These are phyloP conservation scores for Penicillium sp. DNA, from an alignment of 2,329 filamentous ascomycete species.

Conservation along the genomic window DNA sequence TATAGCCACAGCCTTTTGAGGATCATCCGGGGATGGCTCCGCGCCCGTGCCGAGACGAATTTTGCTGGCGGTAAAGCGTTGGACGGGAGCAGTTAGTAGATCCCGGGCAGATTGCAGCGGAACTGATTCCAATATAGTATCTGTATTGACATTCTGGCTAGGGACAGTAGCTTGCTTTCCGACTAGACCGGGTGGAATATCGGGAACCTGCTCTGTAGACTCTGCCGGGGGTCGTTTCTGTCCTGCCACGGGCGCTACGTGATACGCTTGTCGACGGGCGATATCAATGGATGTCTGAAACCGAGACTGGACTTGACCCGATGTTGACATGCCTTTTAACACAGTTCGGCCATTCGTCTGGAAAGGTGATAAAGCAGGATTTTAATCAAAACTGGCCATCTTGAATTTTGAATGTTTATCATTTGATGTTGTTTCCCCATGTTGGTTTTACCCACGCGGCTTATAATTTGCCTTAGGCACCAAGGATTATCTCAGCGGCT, in stretches of 20 bases:
- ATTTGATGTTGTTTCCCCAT: neutral
- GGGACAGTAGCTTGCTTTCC: conserved; percentile 8
- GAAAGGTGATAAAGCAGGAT: neutral
- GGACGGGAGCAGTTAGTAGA: conserved; percentile 23
- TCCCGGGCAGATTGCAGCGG: conserved; percentile 30
- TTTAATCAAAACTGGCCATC: neutral
- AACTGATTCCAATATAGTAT: conserved; percentile 15
- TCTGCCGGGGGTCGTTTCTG: conserved; percentile 45
- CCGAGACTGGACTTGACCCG: conserved; percentile 46
- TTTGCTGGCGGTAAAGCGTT: conserved; percentile 43
- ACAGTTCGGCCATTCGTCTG: neutral
- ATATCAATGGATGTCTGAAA: conserved; percentile 49
- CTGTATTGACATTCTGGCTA: conserved; percentile 7
- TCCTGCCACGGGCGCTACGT: conserved; percentile 46
- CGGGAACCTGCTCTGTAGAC: conserved; percentile 11
- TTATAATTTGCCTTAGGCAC: neutral
- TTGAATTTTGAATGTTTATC: neutral
- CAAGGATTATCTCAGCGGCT: neutral
- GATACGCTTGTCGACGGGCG: conserved; percentile 41
- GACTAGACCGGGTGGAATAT: neutral
- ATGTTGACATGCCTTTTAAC: conserved; percentile 27
- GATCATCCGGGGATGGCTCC: conserved; percentile 10
- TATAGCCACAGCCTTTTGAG: conserved; percentile 49
- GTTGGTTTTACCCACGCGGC: neutral
- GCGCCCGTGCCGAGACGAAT: conserved; percentile 30